Evolutionary conservation across 2,329 filamentous ascomycete genomes (phyloP).

Genomic region (Nothopassalora personata): DNA sequence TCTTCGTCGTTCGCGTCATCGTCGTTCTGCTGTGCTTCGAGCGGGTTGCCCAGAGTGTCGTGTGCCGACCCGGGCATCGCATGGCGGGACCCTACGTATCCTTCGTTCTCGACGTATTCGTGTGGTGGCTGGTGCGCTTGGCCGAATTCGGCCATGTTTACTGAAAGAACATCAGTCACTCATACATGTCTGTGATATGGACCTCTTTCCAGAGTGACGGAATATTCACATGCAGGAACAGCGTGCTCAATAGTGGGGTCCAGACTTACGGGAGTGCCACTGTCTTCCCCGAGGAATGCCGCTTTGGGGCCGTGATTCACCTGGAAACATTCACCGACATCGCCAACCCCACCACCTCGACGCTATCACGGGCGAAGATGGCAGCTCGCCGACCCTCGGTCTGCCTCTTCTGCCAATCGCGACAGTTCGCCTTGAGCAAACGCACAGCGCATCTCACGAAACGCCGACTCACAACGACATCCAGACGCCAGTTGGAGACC

Average conservation of each 20-base stretch:
- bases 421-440: constrained; percentile 11
- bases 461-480: constrained; percentile 13
- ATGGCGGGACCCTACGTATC: constrained; percentile 26
- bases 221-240: background rate
- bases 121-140: constrained; percentile 24
- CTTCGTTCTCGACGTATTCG: constrained; percentile 30
- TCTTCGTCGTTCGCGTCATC: constrained; percentile 35
- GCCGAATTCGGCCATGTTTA: constrained; percentile 12
- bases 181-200: no score
- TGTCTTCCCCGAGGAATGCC: background rate
- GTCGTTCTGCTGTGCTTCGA: constrained; percentile 9
- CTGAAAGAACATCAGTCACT: background rate
- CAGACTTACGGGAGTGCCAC: background rate
- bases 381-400: constrained; percentile 19
- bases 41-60: constrained; percentile 9
- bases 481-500: constrained; percentile 14
- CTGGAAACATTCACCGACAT: background rate
- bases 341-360: background rate
- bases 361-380: constrained; percentile 10
- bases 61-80: constrained; percentile 27
- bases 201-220: background rate
- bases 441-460: background rate
- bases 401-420: constrained; percentile 22
- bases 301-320: background rate
- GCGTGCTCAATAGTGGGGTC: background rate